A percentile compares a stretch with the other conserved stretches of the same genome.
Evolutionary conservation across 1,284 basidiomycete species (phyloP).

Genomic region (Coniferiporia sulphurascens): DNA sequence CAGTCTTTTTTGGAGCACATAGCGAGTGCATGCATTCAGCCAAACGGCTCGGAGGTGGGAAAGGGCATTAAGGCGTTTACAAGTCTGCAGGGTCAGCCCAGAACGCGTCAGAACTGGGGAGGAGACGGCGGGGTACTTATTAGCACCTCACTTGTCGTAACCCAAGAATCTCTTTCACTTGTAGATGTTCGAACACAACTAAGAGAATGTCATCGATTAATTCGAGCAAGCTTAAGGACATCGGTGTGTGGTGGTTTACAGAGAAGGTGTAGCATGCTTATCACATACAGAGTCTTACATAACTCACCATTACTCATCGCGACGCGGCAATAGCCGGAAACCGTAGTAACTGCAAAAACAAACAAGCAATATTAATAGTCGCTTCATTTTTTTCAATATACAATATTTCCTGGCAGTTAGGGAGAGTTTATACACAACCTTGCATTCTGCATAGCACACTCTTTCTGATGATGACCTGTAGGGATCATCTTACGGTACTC

Average conservation of each 20-base stretch:
- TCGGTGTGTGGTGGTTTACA: not conserved
- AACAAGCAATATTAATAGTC: no score
- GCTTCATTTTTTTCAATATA: no score
- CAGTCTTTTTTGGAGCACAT: constrained; percentile 39
- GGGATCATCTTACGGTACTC: no score
- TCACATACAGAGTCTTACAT: no score
- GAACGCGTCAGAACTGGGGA: constrained; percentile 5
- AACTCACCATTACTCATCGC: no score
- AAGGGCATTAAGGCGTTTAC: constrained; percentile 38
- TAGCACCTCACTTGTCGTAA: constrained; percentile 40
- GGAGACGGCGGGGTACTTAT: not conserved
- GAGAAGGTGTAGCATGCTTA: not conserved
- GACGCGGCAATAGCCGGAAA: no score
- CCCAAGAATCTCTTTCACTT: constrained; percentile 41
- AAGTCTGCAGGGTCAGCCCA: constrained; percentile 36
- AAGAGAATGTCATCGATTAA: constrained; percentile 16
- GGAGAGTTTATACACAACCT: no score
- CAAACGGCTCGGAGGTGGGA: constrained; percentile 48
- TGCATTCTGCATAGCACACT: no score
- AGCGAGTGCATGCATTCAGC: constrained; percentile 41
- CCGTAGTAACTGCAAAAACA: no score
- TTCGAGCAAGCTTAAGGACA: not conserved
- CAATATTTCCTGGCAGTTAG: no score
- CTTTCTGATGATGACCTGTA: no score
- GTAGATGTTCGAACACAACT: constrained; percentile 1